Evolutionary conservation across 345 rosid genomes (phyloP).

Genomic region (Gossypium bickii): DNA sequence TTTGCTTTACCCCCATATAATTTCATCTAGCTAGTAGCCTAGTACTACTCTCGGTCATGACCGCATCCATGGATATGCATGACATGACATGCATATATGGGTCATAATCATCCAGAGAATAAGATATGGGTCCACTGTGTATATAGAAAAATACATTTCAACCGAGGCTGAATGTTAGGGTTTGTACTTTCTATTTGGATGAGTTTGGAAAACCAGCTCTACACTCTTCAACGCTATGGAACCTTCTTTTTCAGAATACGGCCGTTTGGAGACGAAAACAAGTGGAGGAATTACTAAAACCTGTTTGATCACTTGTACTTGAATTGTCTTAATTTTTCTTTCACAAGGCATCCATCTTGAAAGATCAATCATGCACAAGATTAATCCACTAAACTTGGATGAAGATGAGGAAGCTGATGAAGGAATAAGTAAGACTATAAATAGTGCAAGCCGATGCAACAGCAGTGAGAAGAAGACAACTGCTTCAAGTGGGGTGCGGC

Average conservation of each 20-base stretch:
- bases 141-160: background rate
- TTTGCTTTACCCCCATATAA: background rate
- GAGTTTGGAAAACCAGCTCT: conserved; percentile 9
- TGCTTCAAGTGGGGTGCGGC: conserved; percentile 29
- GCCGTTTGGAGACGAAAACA: background rate
- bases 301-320: conserved; percentile 13
- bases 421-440: conserved; percentile 29
- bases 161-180: conserved; percentile 15
- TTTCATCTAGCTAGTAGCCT: background rate
- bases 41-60: background rate
- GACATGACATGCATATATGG: background rate
- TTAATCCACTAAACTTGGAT: conserved; percentile 13
- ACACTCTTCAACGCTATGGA: conserved; percentile 14
- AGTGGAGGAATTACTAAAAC: conserved; percentile 7
- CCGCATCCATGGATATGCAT: background rate
- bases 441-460: conserved; percentile 37
- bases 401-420: conserved; percentile 25
- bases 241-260: background rate
- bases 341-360: conserved; percentile 2
- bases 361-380: conserved; percentile 9
- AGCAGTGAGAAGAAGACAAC: conserved; percentile 25
- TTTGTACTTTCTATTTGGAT: conserved; percentile 16
- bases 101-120: background rate
- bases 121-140: conserved; percentile 11
- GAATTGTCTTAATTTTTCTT: conserved; percentile 2